phyloP scores from a whole-genome alignment of 192 early-diverging fungal genomes.

The Coemansia brasiliensis region DNA sequence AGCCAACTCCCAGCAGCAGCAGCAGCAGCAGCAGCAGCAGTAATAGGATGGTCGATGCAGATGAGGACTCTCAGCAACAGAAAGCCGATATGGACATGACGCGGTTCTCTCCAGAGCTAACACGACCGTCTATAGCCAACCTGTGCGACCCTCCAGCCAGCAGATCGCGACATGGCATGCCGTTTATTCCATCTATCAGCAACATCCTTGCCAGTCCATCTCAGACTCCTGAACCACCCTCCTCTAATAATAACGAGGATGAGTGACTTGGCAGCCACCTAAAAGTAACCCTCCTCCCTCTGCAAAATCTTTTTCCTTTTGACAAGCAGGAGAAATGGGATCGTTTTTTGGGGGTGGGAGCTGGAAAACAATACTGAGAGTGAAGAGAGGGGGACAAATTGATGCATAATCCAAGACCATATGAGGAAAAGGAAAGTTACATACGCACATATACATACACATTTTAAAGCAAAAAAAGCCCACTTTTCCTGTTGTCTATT shows the following conservation, averaged over 20 bases:
- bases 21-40: slow-evolving; percentile 13
- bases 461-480: too few relatives aligned
- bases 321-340: too few relatives aligned
- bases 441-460: too few relatives aligned
- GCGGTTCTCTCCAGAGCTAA: slow-evolving; percentile 13
- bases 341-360: too few relatives aligned
- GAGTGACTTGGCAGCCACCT: not conserved
- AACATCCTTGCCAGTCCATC: slow-evolving; percentile 28
- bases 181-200: slow-evolving; percentile 28
- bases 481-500: too few relatives aligned
- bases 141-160: slow-evolving; percentile 16
- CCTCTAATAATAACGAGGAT: not conserved
- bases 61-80: slow-evolving; percentile 4
- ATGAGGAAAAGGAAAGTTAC: too few relatives aligned
- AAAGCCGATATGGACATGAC: not conserved
- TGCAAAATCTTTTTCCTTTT: not conserved
- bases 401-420: too few relatives aligned
- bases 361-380: too few relatives aligned
- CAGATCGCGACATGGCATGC: not conserved
- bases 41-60: slow-evolving; percentile 10
- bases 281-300: not conserved
- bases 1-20: slow-evolving; percentile 6
- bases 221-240: slow-evolving; percentile 14
- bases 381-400: too few relatives aligned
- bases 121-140: slow-evolving; percentile 35